Conservation (phyloP, 345 rosid genomes). For the Euclidium syriacum region DNA sequence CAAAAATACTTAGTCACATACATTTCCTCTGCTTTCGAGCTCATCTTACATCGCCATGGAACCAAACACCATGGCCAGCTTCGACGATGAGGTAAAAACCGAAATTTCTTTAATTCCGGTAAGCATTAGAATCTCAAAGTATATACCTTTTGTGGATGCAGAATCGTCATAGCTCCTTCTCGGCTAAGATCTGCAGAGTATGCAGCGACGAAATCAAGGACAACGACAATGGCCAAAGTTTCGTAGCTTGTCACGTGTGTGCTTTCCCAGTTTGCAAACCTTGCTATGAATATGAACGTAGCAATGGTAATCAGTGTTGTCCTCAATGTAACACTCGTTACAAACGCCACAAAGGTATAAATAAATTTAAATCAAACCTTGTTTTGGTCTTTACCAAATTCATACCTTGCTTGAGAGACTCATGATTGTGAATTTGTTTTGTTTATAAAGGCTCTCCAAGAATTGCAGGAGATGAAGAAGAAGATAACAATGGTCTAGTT, state of each 20-base stretch:
- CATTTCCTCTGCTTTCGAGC: conserved; percentile 9
- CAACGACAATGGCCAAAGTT: conserved; percentile 49
- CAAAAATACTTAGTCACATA: conserved; percentile 21
- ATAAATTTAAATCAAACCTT: background rate
- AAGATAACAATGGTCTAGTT: conserved; percentile 39
- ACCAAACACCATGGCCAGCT: conserved; percentile 54
- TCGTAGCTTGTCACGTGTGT: conserved; percentile 77
- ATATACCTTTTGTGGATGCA: conserved; percentile 26
- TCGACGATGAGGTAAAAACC: conserved; percentile 39
- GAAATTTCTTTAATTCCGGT: background rate
- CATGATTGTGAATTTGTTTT: background rate
- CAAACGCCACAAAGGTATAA: conserved; percentile 71
- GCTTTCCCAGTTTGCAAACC: conserved; percentile 84
- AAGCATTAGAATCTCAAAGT: background rate
- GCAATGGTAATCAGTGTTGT: conserved; percentile 81
- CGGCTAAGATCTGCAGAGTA: conserved; percentile 50
- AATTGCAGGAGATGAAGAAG: conserved; percentile 70
- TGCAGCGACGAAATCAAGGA: conserved; percentile 76
- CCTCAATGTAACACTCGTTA: conserved; percentile 93
- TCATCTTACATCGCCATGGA: conserved; percentile 31
- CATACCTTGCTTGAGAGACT: background rate
- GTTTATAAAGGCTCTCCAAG: conserved; percentile 55
- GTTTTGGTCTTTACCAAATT: background rate
- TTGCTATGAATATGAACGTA: conserved; percentile 87
- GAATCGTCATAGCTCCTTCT: conserved; percentile 39